phyloP scores from a whole-genome alignment of 2,329 filamentous ascomycete genomes.

The Dactylellina drechsleri region DNA sequence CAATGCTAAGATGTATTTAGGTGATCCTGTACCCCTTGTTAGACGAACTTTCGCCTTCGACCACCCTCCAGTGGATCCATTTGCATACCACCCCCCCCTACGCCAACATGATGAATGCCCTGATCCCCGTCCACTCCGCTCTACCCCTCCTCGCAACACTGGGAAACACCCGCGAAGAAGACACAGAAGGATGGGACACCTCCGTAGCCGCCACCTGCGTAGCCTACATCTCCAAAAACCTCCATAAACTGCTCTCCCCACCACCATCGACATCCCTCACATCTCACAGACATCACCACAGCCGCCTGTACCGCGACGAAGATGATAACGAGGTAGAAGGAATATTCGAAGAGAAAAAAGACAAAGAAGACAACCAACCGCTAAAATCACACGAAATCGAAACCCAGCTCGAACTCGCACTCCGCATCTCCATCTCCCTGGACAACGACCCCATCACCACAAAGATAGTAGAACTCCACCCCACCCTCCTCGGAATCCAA shows the following conservation, averaged over 20 bases:
- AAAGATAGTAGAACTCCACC: not conserved
- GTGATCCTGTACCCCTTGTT: not conserved
- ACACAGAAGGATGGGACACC: not conserved
- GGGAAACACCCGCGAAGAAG: not conserved
- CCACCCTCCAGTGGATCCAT: conserved; percentile 12
- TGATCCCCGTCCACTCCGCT: conserved; percentile 6
- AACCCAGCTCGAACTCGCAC: conserved; percentile 6
- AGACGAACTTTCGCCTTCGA: conserved; percentile 18
- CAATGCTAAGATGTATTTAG: not conserved
- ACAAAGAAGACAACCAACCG: not conserved
- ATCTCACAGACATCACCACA: too few relatives aligned
- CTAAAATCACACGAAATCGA: not conserved
- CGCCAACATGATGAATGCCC: not conserved
- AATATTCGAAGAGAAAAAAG: too few relatives aligned
- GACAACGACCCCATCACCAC: not conserved
- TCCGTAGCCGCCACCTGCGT: not conserved
- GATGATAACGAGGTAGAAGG: too few relatives aligned
- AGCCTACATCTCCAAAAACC: not conserved
- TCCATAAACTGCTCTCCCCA: too few relatives aligned
- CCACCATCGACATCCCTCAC: too few relatives aligned
- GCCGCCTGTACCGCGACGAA: too few relatives aligned
- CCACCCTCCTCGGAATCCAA: not conserved
- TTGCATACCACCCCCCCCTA: conserved; percentile 20
- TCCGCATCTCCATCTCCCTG: conserved; percentile 18
- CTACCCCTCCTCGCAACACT: conserved; percentile 7